Evolutionary conservation across 2,329 filamentous ascomycete species (phyloP).

Genomic region (Fusarium metavorans): DNA sequence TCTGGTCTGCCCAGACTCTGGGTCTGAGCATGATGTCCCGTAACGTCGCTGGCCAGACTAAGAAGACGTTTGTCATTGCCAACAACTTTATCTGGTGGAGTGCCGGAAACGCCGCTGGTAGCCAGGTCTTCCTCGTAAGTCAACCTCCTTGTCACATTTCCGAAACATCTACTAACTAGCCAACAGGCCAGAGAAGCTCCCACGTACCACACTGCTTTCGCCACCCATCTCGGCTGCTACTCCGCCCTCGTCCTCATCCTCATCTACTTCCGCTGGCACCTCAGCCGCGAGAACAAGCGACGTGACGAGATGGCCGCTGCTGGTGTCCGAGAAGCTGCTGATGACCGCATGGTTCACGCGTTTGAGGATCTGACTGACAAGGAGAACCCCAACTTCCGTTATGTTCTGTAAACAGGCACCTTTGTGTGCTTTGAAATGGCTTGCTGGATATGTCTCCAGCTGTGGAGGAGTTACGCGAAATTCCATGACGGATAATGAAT

Average conservation of each 20-base stretch:
- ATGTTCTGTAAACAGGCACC: conserved; percentile 51
- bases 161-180: background rate
- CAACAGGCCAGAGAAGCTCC: conserved; percentile 52
- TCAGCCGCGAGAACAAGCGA: conserved; percentile 68
- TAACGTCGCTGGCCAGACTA: conserved; percentile 80
- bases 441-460: background rate
- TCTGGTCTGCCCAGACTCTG: conserved; percentile 80
- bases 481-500: conserved; percentile 2
- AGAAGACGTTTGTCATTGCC: conserved; percentile 76
- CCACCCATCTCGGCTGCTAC: conserved; percentile 78
- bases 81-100: conserved; percentile 79
- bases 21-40: conserved; percentile 75
- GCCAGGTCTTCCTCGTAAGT: conserved; percentile 24
- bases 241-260: conserved; percentile 68
- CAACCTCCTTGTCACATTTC: background rate
- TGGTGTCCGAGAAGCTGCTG: conserved; percentile 55
- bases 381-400: conserved; percentile 71
- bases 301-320: conserved; percentile 61
- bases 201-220: conserved; percentile 76
- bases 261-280: conserved; percentile 68
- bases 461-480: background rate
- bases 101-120: conserved; percentile 73
- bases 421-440: background rate
- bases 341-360: conserved; percentile 55
- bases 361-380: conserved; percentile 74